phyloP scores from a whole-genome alignment of 352 stramenopile species.

The Globisporangium cylindrosporum region DNA sequence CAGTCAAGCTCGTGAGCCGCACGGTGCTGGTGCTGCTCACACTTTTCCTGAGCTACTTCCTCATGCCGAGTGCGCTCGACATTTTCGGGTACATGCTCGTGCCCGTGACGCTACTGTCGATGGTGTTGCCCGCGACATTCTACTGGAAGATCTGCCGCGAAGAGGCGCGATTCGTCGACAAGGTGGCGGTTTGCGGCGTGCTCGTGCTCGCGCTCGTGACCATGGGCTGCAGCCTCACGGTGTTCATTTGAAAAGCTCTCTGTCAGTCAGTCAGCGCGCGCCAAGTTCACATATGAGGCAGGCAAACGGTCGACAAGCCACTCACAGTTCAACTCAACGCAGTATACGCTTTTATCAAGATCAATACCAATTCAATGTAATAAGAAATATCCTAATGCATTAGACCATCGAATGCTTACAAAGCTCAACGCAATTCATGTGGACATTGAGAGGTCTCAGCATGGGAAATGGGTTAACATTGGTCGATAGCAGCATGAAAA shows the following conservation, averaged over 20 bases:
- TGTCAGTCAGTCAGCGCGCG: too few species aligned
- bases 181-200: conserved; percentile 39
- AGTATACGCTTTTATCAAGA: not conserved
- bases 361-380: not conserved
- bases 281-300: not conserved
- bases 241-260: conserved; percentile 28
- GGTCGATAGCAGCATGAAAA: not conserved
- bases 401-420: not conserved
- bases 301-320: not conserved
- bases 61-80: conserved; percentile 49
- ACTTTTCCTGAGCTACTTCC: conserved; percentile 48
- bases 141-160: conserved; percentile 69
- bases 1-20: conserved; percentile 47
- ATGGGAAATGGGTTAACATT: not conserved
- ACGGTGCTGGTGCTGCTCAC: conserved; percentile 49
- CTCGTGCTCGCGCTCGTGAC: conserved; percentile 45
- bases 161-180: conserved; percentile 47
- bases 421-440: not conserved
- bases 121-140: conserved; percentile 66
- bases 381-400: conserved; percentile 4
- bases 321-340: not conserved
- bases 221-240: conserved; percentile 42
- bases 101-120: conserved; percentile 49
- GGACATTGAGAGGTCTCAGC: not conserved
- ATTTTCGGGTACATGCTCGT: conserved; percentile 70